These are phyloP conservation scores for Blumeria graminis DNA, from an alignment of 2,329 filamentous ascomycete species.

Conservation along the genomic window DNA sequence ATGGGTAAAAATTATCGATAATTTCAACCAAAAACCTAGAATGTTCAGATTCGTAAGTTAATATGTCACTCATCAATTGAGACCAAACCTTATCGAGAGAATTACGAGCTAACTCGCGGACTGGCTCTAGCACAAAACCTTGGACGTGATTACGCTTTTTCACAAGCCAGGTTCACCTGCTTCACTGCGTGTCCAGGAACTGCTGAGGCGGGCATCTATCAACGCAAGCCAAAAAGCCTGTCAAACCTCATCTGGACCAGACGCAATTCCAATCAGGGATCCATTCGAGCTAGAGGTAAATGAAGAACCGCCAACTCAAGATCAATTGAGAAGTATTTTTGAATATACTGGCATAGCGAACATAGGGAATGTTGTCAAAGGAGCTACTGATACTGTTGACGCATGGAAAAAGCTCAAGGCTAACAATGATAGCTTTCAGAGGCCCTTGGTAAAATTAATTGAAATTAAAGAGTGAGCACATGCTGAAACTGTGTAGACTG, in stretches of 20 bases:
- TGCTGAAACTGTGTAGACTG: slow-evolving; percentile 24
- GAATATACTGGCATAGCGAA: slow-evolving; percentile 46
- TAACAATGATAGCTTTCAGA: slow-evolving; percentile 40
- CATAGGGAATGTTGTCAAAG: slow-evolving; percentile 28
- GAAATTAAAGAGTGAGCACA: background rate
- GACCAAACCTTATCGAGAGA: too few species aligned
- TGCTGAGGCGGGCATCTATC: slow-evolving; percentile 61
- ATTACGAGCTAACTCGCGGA: too few species aligned
- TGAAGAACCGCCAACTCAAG: slow-evolving; percentile 53
- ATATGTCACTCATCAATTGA: too few species aligned
- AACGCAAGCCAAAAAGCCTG: slow-evolving; percentile 24
- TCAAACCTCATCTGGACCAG: background rate
- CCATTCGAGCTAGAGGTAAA: slow-evolving; percentile 77
- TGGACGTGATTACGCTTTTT: slow-evolving; percentile 90
- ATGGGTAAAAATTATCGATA: too few species aligned
- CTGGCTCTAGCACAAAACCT: slow-evolving; percentile 38
- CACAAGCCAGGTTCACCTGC: slow-evolving; percentile 54
- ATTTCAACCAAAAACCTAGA: too few species aligned
- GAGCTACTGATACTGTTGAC: slow-evolving; percentile 49
- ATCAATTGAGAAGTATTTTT: slow-evolving; percentile 64
- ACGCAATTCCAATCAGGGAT: slow-evolving; percentile 17
- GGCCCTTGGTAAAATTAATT: slow-evolving; percentile 38
- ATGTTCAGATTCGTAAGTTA: too few species aligned
- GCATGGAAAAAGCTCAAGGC: slow-evolving; percentile 58
- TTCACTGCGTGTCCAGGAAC: slow-evolving; percentile 46